Evolutionary conservation across 331 rosid genomes (phyloP).

Genomic region (Malus hybrid): DNA sequence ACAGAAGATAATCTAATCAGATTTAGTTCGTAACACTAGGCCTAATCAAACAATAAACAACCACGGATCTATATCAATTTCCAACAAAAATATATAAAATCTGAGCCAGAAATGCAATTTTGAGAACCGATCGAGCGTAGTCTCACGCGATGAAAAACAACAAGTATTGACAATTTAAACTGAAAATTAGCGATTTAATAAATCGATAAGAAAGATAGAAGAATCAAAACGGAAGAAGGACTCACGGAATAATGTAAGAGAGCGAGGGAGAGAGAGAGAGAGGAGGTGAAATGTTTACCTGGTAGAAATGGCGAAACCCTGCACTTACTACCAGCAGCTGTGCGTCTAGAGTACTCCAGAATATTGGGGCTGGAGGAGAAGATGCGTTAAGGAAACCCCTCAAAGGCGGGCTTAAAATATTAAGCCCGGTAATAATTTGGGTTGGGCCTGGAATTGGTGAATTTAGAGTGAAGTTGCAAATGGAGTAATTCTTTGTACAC

Average conservation of each 20-base stretch:
- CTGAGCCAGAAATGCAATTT: neutral
- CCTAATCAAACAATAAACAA: neutral
- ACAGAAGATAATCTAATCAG: neutral
- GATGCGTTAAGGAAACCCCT: neutral
- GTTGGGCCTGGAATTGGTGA: neutral
- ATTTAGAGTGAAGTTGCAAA: no score
- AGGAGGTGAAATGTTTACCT: constrained; percentile 1
- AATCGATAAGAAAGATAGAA: neutral
- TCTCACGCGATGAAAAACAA: neutral
- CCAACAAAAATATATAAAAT: neutral
- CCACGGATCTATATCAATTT: neutral
- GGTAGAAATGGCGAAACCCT: constrained; percentile 6
- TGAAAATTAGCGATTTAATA: neutral
- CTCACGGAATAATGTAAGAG: neutral
- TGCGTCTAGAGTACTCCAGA: neutral
- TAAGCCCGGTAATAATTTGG: neutral
- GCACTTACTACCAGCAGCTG: neutral
- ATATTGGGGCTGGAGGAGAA: neutral
- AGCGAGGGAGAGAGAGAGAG: neutral
- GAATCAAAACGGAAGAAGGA: neutral
- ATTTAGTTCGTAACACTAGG: neutral
- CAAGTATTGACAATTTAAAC: neutral
- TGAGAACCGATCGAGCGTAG: neutral
- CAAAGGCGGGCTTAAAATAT: neutral
- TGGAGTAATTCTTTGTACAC: no score